Percentiles rank a stretch among this genome's conserved stretches.
Conservation (phyloP, 2,329 filamentous ascomycete species). For the Sporothrix brunneoviolacea region DNA sequence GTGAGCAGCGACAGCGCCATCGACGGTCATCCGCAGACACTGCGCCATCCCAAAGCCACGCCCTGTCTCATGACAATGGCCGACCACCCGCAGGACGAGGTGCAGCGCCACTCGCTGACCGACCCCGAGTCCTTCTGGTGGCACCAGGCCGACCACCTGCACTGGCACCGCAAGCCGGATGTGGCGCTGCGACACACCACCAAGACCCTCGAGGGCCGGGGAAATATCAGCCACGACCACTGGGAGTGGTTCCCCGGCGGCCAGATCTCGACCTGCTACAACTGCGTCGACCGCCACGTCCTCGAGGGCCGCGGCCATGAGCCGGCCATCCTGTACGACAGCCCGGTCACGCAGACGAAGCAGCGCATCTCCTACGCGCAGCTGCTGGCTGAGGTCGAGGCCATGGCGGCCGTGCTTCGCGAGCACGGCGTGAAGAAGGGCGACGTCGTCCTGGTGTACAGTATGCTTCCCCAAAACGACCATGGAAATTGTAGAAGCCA, state of each 20-base stretch:
- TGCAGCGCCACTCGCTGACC: slow-evolving; percentile 52
- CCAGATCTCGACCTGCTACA: slow-evolving; percentile 85
- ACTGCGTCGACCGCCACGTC: slow-evolving; percentile 88
- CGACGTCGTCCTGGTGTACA: slow-evolving; percentile 86
- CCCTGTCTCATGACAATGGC: slow-evolving; percentile 23
- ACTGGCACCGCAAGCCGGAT: slow-evolving; percentile 74
- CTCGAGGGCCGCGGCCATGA: slow-evolving; percentile 64
- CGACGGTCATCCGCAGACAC: too few species aligned
- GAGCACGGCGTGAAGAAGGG: slow-evolving; percentile 78
- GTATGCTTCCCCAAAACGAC: slow-evolving; percentile 39
- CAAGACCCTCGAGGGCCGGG: slow-evolving; percentile 50
- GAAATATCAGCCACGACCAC: slow-evolving; percentile 58
- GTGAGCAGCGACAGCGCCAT: too few species aligned
- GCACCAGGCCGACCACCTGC: slow-evolving; percentile 63
- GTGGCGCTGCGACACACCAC: slow-evolving; percentile 51
- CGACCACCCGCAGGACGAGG: slow-evolving; percentile 43
- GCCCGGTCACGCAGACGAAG: slow-evolving; percentile 70
- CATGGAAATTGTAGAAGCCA: too few species aligned
- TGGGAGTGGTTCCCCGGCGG: slow-evolving; percentile 91
- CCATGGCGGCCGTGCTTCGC: slow-evolving; percentile 71
- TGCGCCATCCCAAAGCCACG: too few species aligned
- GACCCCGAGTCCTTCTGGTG: slow-evolving; percentile 70
- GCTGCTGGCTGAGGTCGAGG: slow-evolving; percentile 72
- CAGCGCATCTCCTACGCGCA: slow-evolving; percentile 67
- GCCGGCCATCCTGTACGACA: slow-evolving; percentile 80